Base-by-base conservation (phyloP, 75 land plant species). In the Pseudotsuga menziesii region DNA sequence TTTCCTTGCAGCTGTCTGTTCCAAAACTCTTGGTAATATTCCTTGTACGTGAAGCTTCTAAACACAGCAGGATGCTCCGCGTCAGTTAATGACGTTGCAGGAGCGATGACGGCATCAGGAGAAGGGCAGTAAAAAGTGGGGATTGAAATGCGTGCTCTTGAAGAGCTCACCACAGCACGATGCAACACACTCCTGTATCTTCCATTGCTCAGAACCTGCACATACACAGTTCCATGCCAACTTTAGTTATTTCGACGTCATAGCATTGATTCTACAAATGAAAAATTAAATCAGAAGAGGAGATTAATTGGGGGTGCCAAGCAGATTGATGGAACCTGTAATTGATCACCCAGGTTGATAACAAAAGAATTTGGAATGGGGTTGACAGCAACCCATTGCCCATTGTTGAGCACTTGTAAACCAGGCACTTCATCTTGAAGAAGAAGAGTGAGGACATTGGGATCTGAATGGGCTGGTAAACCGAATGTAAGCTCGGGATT, bases 401-500 rank as follows among this genome's bases (percentile, higher is more conserved):
- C 83, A 54, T 83, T 48, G 0, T 75, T 58, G 4, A 78, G 63
- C 20, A 91, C 87, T 27, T 91, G 88, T 23, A 91, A 36, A 3
- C 92, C 92, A 2, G 82, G 74, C 23, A 90, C 83, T 35, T 82
- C 75, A 44, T 89, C 87, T 74, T 89, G 93, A 41, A 91, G 86
- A 23, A 91, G 80, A 25, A 91, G 39, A 25, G 92, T 87, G 81
- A 91, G 71, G 26, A 85, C 81, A 29, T 82, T 85, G 66, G 84
- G 84, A 56, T 91, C 91, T n/a, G 91, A 87, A 69, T 91, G 94
- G 25, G 84, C 82, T 6, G 84, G 92, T n/a, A 91, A 76, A 5
- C 94, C 92, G 17, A 83, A 83, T 4, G 92, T 91, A 4, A 90
- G 84, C 57, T 85, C 90, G 44, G 94, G 94, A 58, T 91, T 83